Evolutionary conservation across 129 eudicot species (phyloP).

Genomic region (Helianthus tuberosus): DNA sequence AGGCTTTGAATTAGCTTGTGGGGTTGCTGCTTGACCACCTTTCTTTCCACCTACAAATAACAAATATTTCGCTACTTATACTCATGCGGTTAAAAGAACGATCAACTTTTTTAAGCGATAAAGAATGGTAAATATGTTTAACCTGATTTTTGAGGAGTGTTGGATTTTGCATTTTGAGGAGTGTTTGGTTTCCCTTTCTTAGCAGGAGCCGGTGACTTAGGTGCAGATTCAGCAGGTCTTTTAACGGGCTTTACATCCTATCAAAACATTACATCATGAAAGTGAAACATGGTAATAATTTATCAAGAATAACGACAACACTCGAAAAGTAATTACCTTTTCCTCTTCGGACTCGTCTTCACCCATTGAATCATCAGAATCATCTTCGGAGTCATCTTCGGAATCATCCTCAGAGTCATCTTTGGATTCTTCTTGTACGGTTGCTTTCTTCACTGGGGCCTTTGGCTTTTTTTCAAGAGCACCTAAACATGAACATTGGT

Average conservation of each 20-base stretch:
- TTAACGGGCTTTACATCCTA: slow-evolving; percentile 28
- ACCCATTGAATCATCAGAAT: slow-evolving; percentile 33
- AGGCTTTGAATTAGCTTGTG: slow-evolving; percentile 39
- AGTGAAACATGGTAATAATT: background rate
- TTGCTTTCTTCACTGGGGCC: slow-evolving; percentile 32
- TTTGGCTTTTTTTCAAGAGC: slow-evolving; percentile 29
- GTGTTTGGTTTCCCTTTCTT: slow-evolving; percentile 51
- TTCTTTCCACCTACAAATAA: slow-evolving; percentile 43
- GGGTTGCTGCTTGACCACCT: slow-evolving; percentile 43
- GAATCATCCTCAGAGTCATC: slow-evolving; percentile 29
- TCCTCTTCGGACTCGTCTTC: slow-evolving; percentile 46
- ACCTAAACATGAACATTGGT: background rate
- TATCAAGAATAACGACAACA: background rate
- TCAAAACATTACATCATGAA: background rate
- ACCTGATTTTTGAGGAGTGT: slow-evolving; percentile 58
- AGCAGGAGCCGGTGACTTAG: slow-evolving; percentile 34
- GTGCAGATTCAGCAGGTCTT: slow-evolving; percentile 44
- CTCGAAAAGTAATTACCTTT: slow-evolving; percentile 19
- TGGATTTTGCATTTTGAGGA: slow-evolving; percentile 32
- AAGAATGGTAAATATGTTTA: too few relatives aligned
- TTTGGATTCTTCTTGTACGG: slow-evolving; percentile 17
- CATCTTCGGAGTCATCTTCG: slow-evolving; percentile 35
- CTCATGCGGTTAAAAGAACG: too few relatives aligned
- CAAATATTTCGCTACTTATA: background rate
- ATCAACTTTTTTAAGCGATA: background rate